Percentiles rank a stretch among this genome's conserved stretches.
phyloP scores from a whole-genome alignment of 2,329 filamentous ascomycete genomes.

The Colletotrichum kahawae region DNA sequence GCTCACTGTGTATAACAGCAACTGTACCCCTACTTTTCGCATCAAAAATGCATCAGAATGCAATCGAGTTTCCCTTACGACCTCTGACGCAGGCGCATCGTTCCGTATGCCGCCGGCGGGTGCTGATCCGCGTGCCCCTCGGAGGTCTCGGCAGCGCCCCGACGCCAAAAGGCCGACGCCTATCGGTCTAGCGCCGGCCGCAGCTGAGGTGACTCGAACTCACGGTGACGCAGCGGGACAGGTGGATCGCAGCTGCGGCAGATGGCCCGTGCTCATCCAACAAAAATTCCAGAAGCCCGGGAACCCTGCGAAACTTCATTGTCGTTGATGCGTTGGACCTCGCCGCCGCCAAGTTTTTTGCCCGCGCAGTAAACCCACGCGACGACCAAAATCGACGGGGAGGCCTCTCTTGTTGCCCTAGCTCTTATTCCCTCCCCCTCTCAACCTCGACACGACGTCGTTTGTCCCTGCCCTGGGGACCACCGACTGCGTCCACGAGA shows the following conservation, averaged over 20 bases:
- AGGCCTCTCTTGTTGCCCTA: not conserved
- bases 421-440: not conserved
- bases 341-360: conserved; percentile 21
- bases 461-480: not conserved
- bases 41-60: not conserved
- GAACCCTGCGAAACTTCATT: conserved; percentile 22
- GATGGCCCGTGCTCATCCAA: conserved; percentile 12
- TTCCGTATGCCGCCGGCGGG: not conserved
- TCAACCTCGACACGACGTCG: not conserved
- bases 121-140: not conserved
- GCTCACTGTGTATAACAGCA: not conserved
- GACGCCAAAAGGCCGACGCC: not conserved
- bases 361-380: conserved; percentile 6
- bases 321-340: conserved; percentile 11
- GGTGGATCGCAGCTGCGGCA: not conserved
- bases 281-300: conserved; percentile 16
- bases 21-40: not conserved
- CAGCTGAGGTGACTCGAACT: not conserved
- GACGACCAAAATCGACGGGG: conserved; percentile 6
- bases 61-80: not conserved
- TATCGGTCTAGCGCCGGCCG: not conserved
- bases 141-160: not conserved
- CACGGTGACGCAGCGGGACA: conserved; percentile 16
- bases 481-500: not conserved
- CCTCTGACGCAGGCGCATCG: not conserved